Conservation (phyloP, 1,284 basidiomycete genomes). For the Neolentinus lepideus region DNA sequence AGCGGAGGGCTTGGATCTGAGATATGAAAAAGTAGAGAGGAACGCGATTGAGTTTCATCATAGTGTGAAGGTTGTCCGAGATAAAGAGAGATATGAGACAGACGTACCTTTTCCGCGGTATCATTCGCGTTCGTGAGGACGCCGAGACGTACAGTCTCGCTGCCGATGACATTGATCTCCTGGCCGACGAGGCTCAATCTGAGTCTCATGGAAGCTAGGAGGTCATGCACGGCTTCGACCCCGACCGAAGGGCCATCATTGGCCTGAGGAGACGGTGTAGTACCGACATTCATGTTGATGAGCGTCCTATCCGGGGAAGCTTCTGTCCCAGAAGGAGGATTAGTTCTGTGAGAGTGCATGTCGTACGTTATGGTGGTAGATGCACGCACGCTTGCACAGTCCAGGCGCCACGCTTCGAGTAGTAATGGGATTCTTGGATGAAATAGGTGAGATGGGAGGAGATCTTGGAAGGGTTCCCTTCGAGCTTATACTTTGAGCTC, state of each 20-base stretch:
- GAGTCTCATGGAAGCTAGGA: neutral
- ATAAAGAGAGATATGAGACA: neutral
- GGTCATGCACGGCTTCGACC: neutral
- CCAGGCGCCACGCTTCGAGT: too few species aligned
- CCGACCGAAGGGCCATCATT: neutral
- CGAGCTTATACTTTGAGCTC: too few species aligned
- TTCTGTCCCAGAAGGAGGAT: too few species aligned
- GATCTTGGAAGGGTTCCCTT: too few species aligned
- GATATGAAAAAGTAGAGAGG: neutral
- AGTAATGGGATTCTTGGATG: too few species aligned
- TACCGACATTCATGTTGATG: too few species aligned
- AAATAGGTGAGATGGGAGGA: too few species aligned
- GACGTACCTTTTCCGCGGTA: neutral
- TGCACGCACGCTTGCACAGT: too few species aligned
- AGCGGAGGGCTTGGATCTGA: neutral
- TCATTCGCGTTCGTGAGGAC: neutral
- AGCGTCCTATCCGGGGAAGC: too few species aligned
- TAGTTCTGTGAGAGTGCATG: too few species aligned
- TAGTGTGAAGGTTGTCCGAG: neutral
- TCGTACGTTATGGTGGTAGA: too few species aligned
- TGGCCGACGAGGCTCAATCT: neutral
- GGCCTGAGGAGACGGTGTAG: too few species aligned
- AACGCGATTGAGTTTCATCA: neutral
- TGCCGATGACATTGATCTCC: neutral
- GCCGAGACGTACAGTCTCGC: neutral